Base-by-base conservation (phyloP, 306 rosid genomes). In the Acacia melanoxylon region DNA sequence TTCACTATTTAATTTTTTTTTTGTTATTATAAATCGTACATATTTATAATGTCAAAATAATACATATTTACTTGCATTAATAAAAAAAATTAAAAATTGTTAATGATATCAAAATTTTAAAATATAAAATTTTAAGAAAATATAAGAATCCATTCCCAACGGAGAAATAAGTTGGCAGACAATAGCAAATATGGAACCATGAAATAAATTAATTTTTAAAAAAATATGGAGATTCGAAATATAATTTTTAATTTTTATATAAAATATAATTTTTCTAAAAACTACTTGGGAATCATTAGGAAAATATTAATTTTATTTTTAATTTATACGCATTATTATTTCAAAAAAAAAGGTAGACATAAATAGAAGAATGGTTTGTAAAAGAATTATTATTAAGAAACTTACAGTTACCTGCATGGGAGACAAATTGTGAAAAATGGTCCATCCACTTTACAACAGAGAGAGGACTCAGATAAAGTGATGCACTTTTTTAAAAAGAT, bases 351-450 rank as follows among this genome's bases (percentile, higher is more conserved):
- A 14, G 1, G 0, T 13, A 63, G 10, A 65, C 35, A 65, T 13
- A 17, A 14, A 65, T 15, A 31, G 19, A 65, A 65, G 69, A 65
- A 29, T 15, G 4, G 6, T 27, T 65, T 4, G 6, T 65, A 15
- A 29, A 2, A 49, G 15, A 14, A 14, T 49, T 49, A 17, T 49
- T 49, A 49, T 49, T 49, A 16, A 46, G 56, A 49, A 16, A 76
- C 71, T 75, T 80, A n/a, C n/a, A n/a, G n/a, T n/a, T n/a, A 24
- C 49, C n/a, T 12, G 41, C 4, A 20, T 12, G 45, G 61, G 15
- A 51, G 77, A 77, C 74, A 74, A 70, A 73, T 66, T 71, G 59
- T 80, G 15, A 16, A 67, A 22, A 42, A n/a, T n/a, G 54, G 78
- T 48, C 68, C 73, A 59, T 62, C 4, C 33, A 42, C 37, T 56